Evolutionary conservation across 2,329 filamentous ascomycete species (phyloP).

Genomic region (Pseudogymnoascus sp.): DNA sequence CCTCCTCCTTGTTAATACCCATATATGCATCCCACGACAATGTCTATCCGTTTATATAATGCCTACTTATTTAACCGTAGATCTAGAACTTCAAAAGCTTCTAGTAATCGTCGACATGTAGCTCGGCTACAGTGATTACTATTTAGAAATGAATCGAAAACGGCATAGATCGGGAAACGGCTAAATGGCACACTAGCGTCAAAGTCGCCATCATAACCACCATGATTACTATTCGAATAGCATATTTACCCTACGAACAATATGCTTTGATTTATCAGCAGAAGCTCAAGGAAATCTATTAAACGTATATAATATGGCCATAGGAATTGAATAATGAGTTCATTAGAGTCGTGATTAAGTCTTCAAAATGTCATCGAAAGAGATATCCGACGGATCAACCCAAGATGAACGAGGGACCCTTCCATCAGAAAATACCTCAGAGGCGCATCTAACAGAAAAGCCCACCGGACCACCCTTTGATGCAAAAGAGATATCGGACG

Average conservation of each 20-base stretch:
- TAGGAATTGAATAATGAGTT: not conserved
- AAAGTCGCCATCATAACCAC: not conserved
- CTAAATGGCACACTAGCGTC: not conserved
- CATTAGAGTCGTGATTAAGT: not conserved
- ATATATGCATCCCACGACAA: not conserved
- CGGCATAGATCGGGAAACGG: not conserved
- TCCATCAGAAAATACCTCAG: not conserved
- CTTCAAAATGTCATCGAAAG: not conserved
- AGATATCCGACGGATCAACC: not conserved
- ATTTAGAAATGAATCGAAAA: not conserved
- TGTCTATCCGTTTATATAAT: not conserved
- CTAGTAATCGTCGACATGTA: not conserved
- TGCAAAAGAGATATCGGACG: not conserved
- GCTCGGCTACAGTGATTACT: not conserved
- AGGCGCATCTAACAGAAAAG: not conserved
- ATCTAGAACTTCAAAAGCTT: not conserved
- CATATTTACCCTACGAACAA: not conserved
- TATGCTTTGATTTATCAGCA: not conserved
- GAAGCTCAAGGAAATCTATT: not conserved
- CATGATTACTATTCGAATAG: not conserved
- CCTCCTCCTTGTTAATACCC: not conserved
- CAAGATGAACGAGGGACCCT: not conserved
- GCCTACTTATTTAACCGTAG: not conserved
- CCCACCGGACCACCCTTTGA: not conserved
- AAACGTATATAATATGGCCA: not conserved